Conservation (phyloP, 2,329 filamentous ascomycete genomes). For the Ascochyta koolunga region DNA sequence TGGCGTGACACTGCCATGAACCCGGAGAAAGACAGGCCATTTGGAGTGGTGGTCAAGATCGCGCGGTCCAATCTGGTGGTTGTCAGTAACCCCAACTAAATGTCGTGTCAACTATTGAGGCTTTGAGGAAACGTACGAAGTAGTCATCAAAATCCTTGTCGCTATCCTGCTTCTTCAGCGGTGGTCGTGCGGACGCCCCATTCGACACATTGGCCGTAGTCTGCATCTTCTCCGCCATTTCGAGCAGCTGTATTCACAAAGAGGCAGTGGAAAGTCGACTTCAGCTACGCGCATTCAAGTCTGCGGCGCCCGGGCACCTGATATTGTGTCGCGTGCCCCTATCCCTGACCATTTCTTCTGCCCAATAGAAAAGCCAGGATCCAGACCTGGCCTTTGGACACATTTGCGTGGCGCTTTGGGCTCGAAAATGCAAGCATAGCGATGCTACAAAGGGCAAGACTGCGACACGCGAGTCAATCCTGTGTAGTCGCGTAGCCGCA, state of each 20-base stretch:
- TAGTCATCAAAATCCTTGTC: conserved; percentile 61
- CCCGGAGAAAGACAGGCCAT: conserved; percentile 73
- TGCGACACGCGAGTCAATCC: conserved; percentile 19
- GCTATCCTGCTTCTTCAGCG: conserved; percentile 29
- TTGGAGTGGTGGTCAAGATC: conserved; percentile 76
- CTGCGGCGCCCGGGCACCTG: conserved; percentile 1
- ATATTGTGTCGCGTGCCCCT: conserved; percentile 17
- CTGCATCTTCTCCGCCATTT: conserved; percentile 24
- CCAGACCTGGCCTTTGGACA: conserved; percentile 21
- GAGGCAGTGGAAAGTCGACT: background rate
- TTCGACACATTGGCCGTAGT: conserved; percentile 23
- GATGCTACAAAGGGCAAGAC: conserved; percentile 17
- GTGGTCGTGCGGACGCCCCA: conserved; percentile 7
- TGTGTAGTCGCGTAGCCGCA: conserved; percentile 13
- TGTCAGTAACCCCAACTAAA: conserved; percentile 17
- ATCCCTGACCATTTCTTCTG: conserved; percentile 6
- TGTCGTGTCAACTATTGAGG: conserved; percentile 5
- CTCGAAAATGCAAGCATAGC: conserved; percentile 14
- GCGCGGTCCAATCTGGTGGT: conserved; percentile 59
- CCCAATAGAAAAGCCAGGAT: conserved; percentile 5
- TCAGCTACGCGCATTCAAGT: background rate
- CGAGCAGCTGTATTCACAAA: background rate
- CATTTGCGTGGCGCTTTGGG: conserved; percentile 16
- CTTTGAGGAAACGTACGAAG: conserved; percentile 54
- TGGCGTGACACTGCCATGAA: conserved; percentile 76